These are phyloP conservation scores for Cyclotella baltica DNA, from an alignment of 108 stramenopile species.

Conservation along the genomic window DNA sequence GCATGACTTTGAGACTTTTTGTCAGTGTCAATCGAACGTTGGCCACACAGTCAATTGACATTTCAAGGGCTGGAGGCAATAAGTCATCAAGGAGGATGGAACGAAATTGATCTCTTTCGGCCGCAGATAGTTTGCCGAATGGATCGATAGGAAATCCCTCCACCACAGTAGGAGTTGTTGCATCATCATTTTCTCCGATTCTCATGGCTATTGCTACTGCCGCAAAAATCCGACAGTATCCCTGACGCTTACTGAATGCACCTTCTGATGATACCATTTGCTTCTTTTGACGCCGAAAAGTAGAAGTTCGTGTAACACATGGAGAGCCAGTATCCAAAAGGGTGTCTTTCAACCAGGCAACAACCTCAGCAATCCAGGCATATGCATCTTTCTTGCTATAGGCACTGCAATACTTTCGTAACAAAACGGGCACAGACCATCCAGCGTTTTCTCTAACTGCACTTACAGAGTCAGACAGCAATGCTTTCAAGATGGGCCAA, in stretches of 20 bases:
- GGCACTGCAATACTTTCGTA: constrained; percentile 56
- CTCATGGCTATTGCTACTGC: constrained; percentile 74
- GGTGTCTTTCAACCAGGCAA: constrained; percentile 72
- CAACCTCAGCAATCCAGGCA: constrained; percentile 61
- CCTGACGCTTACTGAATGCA: constrained; percentile 79
- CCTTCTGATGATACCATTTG: constrained; percentile 56
- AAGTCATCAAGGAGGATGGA: constrained; percentile 65
- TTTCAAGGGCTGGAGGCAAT: constrained; percentile 72
- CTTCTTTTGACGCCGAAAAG: constrained; percentile 35
- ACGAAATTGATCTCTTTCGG: constrained; percentile 67
- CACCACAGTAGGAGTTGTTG: background rate
- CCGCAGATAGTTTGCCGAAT: constrained; percentile 62
- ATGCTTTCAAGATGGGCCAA: constrained; percentile 78
- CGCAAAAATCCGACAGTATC: constrained; percentile 78
- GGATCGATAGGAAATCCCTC: constrained; percentile 50
- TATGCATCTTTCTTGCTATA: constrained; percentile 31
- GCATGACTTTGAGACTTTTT: constrained; percentile 76
- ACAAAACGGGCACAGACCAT: constrained; percentile 77
- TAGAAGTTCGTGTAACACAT: constrained; percentile 15
- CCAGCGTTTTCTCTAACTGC: constrained; percentile 83
- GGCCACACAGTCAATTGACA: constrained; percentile 81
- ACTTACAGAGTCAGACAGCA: constrained; percentile 81
- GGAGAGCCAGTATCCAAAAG: constrained; percentile 55
- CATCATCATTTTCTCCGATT: constrained; percentile 56
- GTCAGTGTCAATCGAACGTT: constrained; percentile 82